phyloP scores from a whole-genome alignment of 441 rosid genomes.

The Melastoma candidum region DNA sequence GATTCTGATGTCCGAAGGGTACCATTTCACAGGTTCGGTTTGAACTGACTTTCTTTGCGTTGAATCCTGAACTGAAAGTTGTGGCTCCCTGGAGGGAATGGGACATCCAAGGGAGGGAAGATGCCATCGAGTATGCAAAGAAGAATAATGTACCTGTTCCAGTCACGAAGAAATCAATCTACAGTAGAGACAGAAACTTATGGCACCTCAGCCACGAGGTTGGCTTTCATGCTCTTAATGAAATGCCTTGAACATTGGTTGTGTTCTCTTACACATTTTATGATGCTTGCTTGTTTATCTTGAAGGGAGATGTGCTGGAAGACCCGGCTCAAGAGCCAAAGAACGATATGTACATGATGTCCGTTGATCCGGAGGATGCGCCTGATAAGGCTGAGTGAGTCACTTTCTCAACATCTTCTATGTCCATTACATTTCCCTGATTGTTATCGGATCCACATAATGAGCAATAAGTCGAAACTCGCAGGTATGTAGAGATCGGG shows the following conservation, averaged over 20 bases:
- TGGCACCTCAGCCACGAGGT: conserved; percentile 99
- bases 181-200: conserved; percentile 86
- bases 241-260: too few relatives aligned
- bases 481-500: conserved; percentile 64
- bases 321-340: conserved; percentile 88
- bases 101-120: conserved; percentile 91
- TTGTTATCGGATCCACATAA: background rate
- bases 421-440: background rate
- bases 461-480: conserved; percentile 6
- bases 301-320: conserved; percentile 85
- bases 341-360: conserved; percentile 92
- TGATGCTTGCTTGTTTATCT: background rate
- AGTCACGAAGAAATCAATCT: conserved; percentile 89
- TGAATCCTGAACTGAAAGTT: conserved; percentile 82
- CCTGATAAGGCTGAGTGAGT: conserved; percentile 70
- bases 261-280: conserved; percentile 9
- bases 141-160: conserved; percentile 90
- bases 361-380: conserved; percentile 78
- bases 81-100: conserved; percentile 99
- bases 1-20: conserved; percentile 1
- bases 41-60: conserved; percentile 86
- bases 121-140: conserved; percentile 91
- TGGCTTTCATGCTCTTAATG: background rate
- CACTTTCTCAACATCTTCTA: conserved; percentile 5
- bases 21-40: conserved; percentile 63